Evolutionary conservation across 179 eudicot species (phyloP).

Genomic region (Silene vulgaris): DNA sequence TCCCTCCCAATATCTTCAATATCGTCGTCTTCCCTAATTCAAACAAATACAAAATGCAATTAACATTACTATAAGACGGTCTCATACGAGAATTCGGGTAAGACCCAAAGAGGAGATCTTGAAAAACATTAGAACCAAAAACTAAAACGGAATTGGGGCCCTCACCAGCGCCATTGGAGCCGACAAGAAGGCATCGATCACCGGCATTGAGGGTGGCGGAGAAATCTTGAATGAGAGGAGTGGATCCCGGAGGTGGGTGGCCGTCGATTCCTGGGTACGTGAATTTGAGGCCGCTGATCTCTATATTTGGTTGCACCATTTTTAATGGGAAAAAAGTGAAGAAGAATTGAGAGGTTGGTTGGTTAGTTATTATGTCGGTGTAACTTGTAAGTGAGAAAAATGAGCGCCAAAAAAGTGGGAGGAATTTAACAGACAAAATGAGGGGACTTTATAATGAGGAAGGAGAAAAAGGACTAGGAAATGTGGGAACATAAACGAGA

Average conservation of each 20-base stretch:
- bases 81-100: neutral
- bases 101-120: neutral
- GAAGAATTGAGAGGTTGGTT: neutral
- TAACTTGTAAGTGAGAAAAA: neutral
- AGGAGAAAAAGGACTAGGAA: no score
- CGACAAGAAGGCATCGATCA: conserved; percentile 80
- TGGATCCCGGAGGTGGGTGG: conserved; percentile 89
- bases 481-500: neutral
- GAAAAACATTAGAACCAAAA: no score
- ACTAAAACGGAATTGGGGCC: no score
- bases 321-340: neutral
- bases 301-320: conserved; percentile 34
- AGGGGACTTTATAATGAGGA: neutral
- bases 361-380: conserved; percentile 17
- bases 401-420: neutral
- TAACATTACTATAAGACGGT: neutral
- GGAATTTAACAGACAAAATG: neutral
- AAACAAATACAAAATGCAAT: neutral
- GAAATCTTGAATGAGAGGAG: conserved; percentile 63
- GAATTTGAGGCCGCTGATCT: conserved; percentile 63
- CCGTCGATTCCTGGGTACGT: conserved; percentile 99
- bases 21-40: conserved; percentile 78
- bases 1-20: conserved; percentile 90
- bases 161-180: conserved; percentile 91
- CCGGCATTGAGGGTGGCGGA: conserved; percentile 53